A percentile compares a stretch with the other conserved stretches of the same genome.
Conservation (phyloP, 1,284 basidiomycete genomes). For the Sporisorium exsertum region DNA sequence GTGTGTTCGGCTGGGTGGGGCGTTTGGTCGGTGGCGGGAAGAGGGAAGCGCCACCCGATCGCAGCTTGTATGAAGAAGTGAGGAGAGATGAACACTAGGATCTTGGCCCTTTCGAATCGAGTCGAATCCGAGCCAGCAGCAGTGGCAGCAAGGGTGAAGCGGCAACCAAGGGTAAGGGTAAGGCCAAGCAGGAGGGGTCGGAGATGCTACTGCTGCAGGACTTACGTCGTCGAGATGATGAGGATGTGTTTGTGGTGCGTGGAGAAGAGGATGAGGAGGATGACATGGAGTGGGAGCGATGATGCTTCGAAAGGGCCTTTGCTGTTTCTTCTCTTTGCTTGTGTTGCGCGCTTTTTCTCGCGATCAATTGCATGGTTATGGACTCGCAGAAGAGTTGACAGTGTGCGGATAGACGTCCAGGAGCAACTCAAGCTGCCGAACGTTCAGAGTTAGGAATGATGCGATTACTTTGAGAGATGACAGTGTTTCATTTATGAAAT, state of each 20-base stretch:
- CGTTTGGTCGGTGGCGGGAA: slow-evolving; percentile 36
- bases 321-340: neutral
- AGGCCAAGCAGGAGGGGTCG: neutral
- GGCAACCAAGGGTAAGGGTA: neutral
- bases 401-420: too few relatives aligned
- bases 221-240: neutral
- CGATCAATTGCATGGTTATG: slow-evolving; percentile 2
- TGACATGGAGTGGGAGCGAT: slow-evolving; percentile 33
- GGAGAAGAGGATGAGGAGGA: slow-evolving; percentile 22
- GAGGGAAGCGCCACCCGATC: slow-evolving; percentile 21
- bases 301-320: slow-evolving; percentile 24
- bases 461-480: too few relatives aligned
- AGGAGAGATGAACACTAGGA: slow-evolving; percentile 57
- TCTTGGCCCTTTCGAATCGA: slow-evolving; percentile 41
- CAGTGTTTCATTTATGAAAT: neutral
- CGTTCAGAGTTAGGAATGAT: too few relatives aligned
- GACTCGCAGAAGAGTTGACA: neutral
- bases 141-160: slow-evolving; percentile 2
- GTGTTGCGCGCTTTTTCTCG: neutral
- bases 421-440: too few relatives aligned
- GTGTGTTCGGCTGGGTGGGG: slow-evolving; percentile 19
- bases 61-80: slow-evolving; percentile 52
- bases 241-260: slow-evolving; percentile 4
- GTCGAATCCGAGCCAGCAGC: neutral
- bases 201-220: slow-evolving; percentile 21